Percentiles rank a stretch among this genome's conserved stretches.
Conservation (phyloP, 208 protist species). For the Leptomonas seymouri region DNA sequence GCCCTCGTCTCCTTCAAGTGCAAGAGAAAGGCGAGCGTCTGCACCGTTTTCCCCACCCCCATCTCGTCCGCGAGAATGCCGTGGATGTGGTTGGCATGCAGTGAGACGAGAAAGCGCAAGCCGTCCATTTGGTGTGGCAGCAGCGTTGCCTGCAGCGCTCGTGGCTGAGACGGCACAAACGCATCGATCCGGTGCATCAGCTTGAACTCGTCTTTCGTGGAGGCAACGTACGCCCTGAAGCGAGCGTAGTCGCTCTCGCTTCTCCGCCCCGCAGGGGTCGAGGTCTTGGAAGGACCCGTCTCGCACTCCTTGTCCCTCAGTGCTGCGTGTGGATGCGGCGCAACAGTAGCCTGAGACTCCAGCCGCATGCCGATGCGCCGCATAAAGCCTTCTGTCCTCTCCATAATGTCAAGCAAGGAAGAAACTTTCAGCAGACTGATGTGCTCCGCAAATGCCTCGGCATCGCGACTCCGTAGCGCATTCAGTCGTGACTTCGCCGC, state of each 20-base stretch:
- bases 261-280: background rate
- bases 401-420: conserved; percentile 64
- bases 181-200: conserved; percentile 51
- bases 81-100: conserved; percentile 89
- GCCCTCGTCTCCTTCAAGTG: conserved; percentile 44
- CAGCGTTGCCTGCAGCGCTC: conserved; percentile 68
- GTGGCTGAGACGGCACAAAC: conserved; percentile 42
- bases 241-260: conserved; percentile 33
- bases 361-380: conserved; percentile 47
- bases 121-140: conserved; percentile 97
- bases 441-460: conserved; percentile 51
- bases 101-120: conserved; percentile 93
- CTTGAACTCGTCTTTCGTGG: conserved; percentile 50
- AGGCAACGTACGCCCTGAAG: conserved; percentile 59
- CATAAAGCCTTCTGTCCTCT: conserved; percentile 66
- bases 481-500: conserved; percentile 39
- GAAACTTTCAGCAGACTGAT: conserved; percentile 58
- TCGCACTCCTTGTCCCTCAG: background rate
- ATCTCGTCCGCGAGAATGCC: conserved; percentile 98
- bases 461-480: conserved; percentile 48
- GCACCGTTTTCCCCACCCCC: conserved; percentile 95
- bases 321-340: background rate
- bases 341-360: conserved; percentile 10
- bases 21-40: conserved; percentile 90
- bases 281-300: background rate